Base-by-base conservation (phyloP, 257 asterid genomes). In the Scutellaria baicalensis region DNA sequence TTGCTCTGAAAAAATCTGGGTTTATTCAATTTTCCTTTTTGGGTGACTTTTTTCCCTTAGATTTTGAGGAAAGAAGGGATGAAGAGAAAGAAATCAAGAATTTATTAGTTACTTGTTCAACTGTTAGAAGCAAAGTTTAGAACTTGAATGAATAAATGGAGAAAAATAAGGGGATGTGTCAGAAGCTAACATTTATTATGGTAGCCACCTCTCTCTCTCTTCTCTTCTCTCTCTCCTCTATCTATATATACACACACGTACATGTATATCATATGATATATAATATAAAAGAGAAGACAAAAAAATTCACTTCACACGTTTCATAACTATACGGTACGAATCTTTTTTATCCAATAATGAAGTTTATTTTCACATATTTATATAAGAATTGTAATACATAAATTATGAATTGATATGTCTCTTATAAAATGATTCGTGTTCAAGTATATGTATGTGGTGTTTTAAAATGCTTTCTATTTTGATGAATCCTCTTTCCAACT, bases 41-140 rank as follows among this genome's bases (percentile, higher is more conserved):
- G 33, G 33, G 33, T 27, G 4, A 27, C 27, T 2, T 21, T 4
- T 21, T 38, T 18, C 9, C 6, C 47, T 54, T 39, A 27, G 11
- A 18, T 31, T 23, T 16, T 6, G n/a, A 16, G 57, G 36, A 56
- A 68, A 67, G 47, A 48, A 52, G 10, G 14, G 60, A 67, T 38
- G 72, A 52, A 12, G 49, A 69, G 60, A 33, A 35, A 58, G 52
- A 35, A 43, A n/a, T 39, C 17, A 27, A 59, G 65, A 44, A 6
- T 31, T 35, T 35, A 33, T 18, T 12, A 70, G 62, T 70, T 70
- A 13, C 75, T 70, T 70, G 75, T 70, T 59, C 69, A 48, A 59
- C 11, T 71, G 21, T 49, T 13, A 61, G 64, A 60, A 60, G 70
- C 54, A 71, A 71, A 21, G 40, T 39, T 23, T 5, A 71, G 76